A percentile compares a stretch with the other conserved stretches of the same genome.
These are phyloP conservation scores for Dictyostelium intermedium DNA, from an alignment of 78 protist species.

Conservation along the genomic window DNA sequence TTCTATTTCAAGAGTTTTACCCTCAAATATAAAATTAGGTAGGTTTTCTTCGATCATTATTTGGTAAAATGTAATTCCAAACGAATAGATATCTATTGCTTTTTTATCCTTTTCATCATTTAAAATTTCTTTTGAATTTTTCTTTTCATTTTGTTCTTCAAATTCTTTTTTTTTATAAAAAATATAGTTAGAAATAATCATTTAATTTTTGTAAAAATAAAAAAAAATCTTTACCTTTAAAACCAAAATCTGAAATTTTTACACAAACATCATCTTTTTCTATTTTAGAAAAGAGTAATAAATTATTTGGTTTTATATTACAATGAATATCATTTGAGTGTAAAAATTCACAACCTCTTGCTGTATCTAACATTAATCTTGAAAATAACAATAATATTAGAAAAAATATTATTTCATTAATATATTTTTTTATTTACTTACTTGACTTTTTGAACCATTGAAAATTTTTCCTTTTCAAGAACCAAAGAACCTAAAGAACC, in stretches of 20 bases:
- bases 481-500: not conserved
- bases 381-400: not conserved
- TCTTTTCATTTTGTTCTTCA: not conserved
- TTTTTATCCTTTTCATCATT: not conserved
- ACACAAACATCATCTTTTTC: not conserved
- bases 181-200: not conserved
- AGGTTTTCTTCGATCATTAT: not conserved
- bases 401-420: too few species aligned
- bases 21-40: not conserved
- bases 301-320: not conserved
- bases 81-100: not conserved
- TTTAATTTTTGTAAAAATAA: too few species aligned
- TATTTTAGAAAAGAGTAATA: not conserved
- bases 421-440: not conserved
- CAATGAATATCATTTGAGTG: not conserved
- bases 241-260: not conserved
- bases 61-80: not conserved
- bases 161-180: not conserved
- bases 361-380: not conserved
- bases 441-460: not conserved
- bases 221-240: not conserved
- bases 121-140: not conserved
- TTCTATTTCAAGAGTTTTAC: not conserved
- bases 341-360: not conserved
- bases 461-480: not conserved